Base-by-base conservation (phyloP, 2,329 filamentous ascomycete species). In the Botrytis porri region DNA sequence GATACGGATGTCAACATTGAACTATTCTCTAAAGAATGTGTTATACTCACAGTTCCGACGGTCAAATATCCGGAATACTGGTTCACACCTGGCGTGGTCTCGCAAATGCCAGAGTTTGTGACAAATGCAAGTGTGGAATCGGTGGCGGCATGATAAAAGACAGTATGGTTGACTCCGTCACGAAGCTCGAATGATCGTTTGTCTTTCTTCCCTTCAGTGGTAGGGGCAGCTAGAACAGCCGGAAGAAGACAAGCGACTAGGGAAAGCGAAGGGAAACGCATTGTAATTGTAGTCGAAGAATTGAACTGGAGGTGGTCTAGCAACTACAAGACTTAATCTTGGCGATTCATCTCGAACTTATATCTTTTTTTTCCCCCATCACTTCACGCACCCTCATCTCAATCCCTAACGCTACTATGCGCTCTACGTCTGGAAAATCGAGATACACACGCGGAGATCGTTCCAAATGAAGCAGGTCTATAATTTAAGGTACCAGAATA, bases 41-140 rank as follows among this genome's bases (percentile, higher is more conserved):
- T 22, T 45, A 14, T 35, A 63, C 71, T 73, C 37, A 74, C 74
- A 25, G 67, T 77, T 60, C 86, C 84, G 20, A 86, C 84, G 3
- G 82, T 82, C 73, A 89, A 67, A 80, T 87, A 87, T 12, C 85
- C 85, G 6, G 84, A 86, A 76, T 85, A 85, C 74, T 85, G 84
- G 43, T 84, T 86, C 2, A 87, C 85, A 1, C 84, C 84, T 0
- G 82, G 81, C 0, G 85, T 87, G 0, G 84, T 86, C 79, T 87
- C 85, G 76, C 85, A 87, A 71, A 86, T 82, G 62, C 85, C 82
- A 0, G 85, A 86, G 75, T 87, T 86, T 37, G 83, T 84, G 39
- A 87, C 85, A 72, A 84, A 86, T 35, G 85, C 82, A 62, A 87
- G 75, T 39, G 79, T 83, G 1, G 83, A 81, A 59, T 81, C 82